phyloP scores from a whole-genome alignment of 257 asterid genomes.

The Cruciata laevipes region DNA sequence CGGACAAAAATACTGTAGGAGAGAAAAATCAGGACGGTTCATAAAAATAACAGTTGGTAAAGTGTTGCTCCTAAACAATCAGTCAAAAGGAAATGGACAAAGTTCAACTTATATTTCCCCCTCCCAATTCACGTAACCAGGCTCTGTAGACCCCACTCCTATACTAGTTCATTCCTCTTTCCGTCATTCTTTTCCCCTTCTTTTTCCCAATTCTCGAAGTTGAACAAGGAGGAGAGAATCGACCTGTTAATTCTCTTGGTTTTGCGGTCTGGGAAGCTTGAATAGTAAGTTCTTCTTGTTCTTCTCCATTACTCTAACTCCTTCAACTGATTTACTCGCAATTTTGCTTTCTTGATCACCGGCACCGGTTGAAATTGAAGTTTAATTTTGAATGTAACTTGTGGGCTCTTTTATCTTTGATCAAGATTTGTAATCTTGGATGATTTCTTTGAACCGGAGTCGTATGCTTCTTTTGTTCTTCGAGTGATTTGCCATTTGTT shows the following conservation, averaged over 20 bases:
- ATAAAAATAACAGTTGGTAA: background rate
- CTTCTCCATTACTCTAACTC: background rate
- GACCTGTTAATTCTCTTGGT: constrained; percentile 2
- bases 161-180: too few relatives aligned
- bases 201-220: background rate
- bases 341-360: background rate
- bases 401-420: background rate
- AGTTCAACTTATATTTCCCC: constrained; percentile 1
- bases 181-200: too few relatives aligned
- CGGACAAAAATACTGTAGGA: too few relatives aligned
- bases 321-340: background rate
- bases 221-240: background rate
- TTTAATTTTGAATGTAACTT: background rate
- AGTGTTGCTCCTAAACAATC: background rate
- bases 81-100: background rate
- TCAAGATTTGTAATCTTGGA: background rate
- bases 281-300: constrained; percentile 21
- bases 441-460: background rate
- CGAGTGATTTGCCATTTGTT: constrained; percentile 45
- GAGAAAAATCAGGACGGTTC: background rate
- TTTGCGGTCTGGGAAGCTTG: constrained; percentile 16
- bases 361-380: background rate
- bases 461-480: constrained; percentile 14
- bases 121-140: background rate
- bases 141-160: background rate